A percentile compares a stretch with the other conserved stretches of the same genome.
Evolutionary conservation across 257 asterid genomes (phyloP).

Genomic region (Hygrophila difformis): DNA sequence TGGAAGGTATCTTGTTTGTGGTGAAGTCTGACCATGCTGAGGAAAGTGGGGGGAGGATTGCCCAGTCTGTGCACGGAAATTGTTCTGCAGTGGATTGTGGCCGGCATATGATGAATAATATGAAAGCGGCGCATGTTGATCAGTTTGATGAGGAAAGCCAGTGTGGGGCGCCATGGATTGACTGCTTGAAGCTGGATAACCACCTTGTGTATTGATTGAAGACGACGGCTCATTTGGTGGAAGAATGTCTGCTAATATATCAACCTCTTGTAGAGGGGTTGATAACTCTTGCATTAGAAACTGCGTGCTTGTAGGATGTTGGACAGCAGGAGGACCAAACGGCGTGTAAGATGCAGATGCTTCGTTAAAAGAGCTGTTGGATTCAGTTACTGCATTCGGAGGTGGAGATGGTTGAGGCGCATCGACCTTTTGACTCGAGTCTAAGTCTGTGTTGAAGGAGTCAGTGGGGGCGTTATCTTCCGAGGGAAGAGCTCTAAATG

Average conservation of each 20-base stretch:
- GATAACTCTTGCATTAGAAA: slow-evolving; percentile 42
- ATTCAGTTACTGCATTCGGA: slow-evolving; percentile 30
- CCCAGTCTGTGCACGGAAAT: slow-evolving; percentile 28
- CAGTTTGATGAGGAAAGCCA: slow-evolving; percentile 35
- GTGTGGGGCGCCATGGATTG: slow-evolving; percentile 26
- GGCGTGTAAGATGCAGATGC: slow-evolving; percentile 18
- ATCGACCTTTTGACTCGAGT: slow-evolving; percentile 32
- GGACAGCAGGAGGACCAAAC: slow-evolving; percentile 26
- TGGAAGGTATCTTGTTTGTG: slow-evolving; percentile 35
- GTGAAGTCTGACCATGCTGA: slow-evolving; percentile 42
- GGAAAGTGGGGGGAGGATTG: slow-evolving; percentile 34
- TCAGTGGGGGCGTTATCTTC: slow-evolving; percentile 23
- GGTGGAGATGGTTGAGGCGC: slow-evolving; percentile 25
- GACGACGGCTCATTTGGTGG: slow-evolving; percentile 58
- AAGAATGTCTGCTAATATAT: slow-evolving; percentile 89
- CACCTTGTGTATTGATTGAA: slow-evolving; percentile 27
- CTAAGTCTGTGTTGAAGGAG: slow-evolving; percentile 32
- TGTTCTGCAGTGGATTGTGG: slow-evolving; percentile 28
- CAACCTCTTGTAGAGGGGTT: slow-evolving; percentile 38
- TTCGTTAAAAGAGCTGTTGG: slow-evolving; percentile 32
- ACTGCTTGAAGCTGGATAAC: slow-evolving; percentile 27
- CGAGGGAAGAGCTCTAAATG: slow-evolving; percentile 70
- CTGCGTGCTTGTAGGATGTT: slow-evolving; percentile 33
- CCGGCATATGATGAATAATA: slow-evolving; percentile 28
- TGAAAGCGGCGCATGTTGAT: slow-evolving; percentile 26